Evolutionary conservation across 208 protist species (phyloP).

Genomic region (Trypanosoma avium): DNA sequence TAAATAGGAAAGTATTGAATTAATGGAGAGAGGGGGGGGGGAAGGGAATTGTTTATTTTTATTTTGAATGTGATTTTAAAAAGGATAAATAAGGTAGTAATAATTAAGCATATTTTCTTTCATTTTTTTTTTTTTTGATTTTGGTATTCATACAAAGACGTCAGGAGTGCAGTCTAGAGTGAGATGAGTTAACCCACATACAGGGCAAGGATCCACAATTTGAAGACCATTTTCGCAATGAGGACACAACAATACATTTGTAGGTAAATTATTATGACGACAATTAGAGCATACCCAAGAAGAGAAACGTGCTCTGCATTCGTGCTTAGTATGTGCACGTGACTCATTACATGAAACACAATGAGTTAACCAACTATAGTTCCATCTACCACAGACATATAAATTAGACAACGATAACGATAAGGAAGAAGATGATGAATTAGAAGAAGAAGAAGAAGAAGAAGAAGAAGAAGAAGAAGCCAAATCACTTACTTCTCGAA

Average conservation of each 20-base stretch:
- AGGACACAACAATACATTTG: slow-evolving; percentile 60
- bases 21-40: slow-evolving; percentile 6
- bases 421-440: too few species aligned
- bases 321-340: slow-evolving; percentile 35
- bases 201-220: slow-evolving; percentile 32
- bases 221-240: slow-evolving; percentile 51
- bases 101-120: not conserved
- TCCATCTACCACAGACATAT: slow-evolving; percentile 60
- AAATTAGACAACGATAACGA: too few species aligned
- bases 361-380: slow-evolving; percentile 66
- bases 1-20: not conserved
- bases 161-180: slow-evolving; percentile 35
- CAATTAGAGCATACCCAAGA: slow-evolving; percentile 59
- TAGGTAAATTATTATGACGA: slow-evolving; percentile 50
- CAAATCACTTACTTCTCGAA: slow-evolving; percentile 42
- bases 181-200: slow-evolving; percentile 50
- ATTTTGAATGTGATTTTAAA: not conserved
- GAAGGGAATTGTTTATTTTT: not conserved
- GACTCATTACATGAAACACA: slow-evolving; percentile 50
- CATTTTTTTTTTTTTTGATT: too few species aligned
- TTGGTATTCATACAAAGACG: too few species aligned
- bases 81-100: not conserved
- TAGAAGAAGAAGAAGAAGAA: too few species aligned
- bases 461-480: too few species aligned
- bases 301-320: slow-evolving; percentile 57